Percentiles rank a stretch among this genome's conserved stretches.
Evolutionary conservation across 73 alveolate species (phyloP).

Genomic region (Tetrahymena borealis): DNA sequence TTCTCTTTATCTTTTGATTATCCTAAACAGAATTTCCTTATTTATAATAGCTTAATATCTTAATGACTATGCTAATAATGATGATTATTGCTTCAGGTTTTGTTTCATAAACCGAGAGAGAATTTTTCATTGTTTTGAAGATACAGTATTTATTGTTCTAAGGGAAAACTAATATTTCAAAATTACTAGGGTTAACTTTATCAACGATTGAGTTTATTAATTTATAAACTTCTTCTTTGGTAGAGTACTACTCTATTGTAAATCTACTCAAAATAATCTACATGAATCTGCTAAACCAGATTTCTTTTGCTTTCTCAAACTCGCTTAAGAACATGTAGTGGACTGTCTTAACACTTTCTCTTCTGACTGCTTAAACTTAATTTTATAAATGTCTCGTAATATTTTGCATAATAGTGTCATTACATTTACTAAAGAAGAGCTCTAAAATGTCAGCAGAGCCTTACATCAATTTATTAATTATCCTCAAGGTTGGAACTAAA

Average conservation of each 20-base stretch:
- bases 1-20: background rate
- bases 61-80: background rate
- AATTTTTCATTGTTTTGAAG: background rate
- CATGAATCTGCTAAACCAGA: background rate
- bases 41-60: background rate
- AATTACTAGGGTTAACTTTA: background rate
- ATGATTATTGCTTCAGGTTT: background rate
- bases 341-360: background rate
- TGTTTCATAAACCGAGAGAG: background rate
- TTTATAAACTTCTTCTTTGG: background rate
- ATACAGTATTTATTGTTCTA: background rate
- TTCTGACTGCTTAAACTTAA: background rate
- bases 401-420: background rate
- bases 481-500: background rate
- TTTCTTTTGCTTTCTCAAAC: background rate
- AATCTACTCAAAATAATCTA: background rate
- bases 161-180: background rate
- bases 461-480: background rate
- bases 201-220: background rate
- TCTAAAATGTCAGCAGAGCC: background rate
- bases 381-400: background rate
- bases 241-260: background rate
- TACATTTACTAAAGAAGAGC: background rate
- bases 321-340: background rate
- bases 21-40: background rate